A percentile compares a stretch with the other conserved stretches of the same genome.
Conservation (phyloP, 2,329 filamentous ascomycete species). For the Talaromyces sp. region DNA sequence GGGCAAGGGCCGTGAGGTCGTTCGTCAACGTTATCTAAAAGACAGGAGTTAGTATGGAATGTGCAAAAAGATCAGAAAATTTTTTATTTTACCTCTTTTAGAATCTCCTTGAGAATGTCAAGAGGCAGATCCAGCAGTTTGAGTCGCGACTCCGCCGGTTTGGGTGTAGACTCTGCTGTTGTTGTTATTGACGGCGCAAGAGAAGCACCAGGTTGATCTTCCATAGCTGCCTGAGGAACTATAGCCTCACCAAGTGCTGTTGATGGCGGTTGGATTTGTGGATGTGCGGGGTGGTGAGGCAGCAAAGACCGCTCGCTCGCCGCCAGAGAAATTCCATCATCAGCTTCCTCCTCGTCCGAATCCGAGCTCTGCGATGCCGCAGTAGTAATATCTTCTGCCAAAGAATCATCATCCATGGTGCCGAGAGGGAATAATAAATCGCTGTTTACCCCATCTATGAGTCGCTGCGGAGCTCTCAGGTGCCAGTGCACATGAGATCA, state of each 20-base stretch:
- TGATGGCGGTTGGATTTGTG: not conserved
- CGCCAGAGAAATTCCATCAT: not conserved
- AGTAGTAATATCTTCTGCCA: not conserved
- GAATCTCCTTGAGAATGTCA: conserved; percentile 72
- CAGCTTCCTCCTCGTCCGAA: not conserved
- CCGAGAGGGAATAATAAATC: not conserved
- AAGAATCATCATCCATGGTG: conserved; percentile 1
- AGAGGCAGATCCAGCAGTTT: conserved; percentile 70
- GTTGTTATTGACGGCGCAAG: not conserved
- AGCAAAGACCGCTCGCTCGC: not conserved
- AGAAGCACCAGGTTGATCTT: not conserved
- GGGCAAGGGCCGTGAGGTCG: conserved; percentile 71
- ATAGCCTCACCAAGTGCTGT: not conserved
- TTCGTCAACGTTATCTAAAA: conserved; percentile 73
- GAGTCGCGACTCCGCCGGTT: conserved; percentile 47
- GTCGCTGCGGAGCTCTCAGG: not conserved
- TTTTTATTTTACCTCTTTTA: conserved; percentile 60
- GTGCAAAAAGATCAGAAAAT: not conserved
- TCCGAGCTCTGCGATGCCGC: not conserved
- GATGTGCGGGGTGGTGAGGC: not conserved
- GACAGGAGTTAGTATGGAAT: conserved; percentile 1
- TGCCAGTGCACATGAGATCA: not conserved
- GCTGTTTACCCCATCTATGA: not conserved
- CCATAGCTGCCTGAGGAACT: not conserved
- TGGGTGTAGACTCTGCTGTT: not conserved